Base-by-base conservation (phyloP, 768 basidiomycete species). In the Leccinellum rugosiceps region DNA sequence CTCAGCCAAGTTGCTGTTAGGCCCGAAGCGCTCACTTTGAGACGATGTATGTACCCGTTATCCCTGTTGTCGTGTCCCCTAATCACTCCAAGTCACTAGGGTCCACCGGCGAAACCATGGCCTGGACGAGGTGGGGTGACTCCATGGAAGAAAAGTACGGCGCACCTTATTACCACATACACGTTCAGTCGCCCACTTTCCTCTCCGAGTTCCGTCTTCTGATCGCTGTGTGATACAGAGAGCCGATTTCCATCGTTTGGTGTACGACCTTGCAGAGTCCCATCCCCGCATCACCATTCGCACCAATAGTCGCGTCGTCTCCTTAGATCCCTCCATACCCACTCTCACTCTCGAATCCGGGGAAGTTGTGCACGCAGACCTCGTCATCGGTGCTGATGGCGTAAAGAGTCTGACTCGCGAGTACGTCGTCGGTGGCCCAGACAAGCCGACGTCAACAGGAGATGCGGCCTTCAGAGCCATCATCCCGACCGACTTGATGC, bases 391-490 rank as follows among this genome's bases (percentile, higher is more conserved):
- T 4, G 78, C 79, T 4, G 82, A 83, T 57, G 82, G 82, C 8
- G 73, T 81, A 50, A 84, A 80, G 69, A 84, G 83, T 61, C 58
- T 70, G 15, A 62, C 83, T 1, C 79, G 80, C 2, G 67, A 79
- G 61, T 72, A 79, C 31, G 76, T 81, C 32, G 77, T 85, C n/a
- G 77, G 82, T 1, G 77, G 76, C 0, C 70, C 70, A 0, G 75
- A 78, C 44, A 75, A 75, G 32, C 74, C 80, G 0, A 77, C 76
- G 0, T 75, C 82, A 4, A 87, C 87, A 0, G 87, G 85, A 0
- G 84, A 88, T 62, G 80, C 83, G 0, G 86, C 83, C 0, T 87
- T 85, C 63, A 78, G 86, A 50, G 81, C 82, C 5, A 72, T 79
- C 28, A 72, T 87, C 34, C 73, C 80, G 3, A 75, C 82, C 0